Evolutionary conservation across 2,329 filamentous ascomycete species (phyloP).

Genomic region (Talaromyces piceae): DNA sequence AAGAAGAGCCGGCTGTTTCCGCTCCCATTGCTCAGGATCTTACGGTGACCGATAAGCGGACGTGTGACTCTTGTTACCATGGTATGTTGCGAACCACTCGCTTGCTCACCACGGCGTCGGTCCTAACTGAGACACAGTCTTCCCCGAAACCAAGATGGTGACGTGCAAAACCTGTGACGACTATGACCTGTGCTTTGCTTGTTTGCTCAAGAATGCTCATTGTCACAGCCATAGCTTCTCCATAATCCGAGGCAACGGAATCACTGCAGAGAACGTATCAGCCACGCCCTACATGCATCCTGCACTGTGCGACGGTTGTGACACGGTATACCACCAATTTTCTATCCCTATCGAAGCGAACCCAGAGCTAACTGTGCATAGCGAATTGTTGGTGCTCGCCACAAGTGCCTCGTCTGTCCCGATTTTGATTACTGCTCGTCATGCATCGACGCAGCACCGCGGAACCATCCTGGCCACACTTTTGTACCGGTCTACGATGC

Average conservation of each 20-base stretch:
- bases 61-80: conserved; percentile 59
- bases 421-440: conserved; percentile 92
- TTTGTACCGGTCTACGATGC: conserved; percentile 83
- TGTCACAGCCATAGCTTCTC: conserved; percentile 80
- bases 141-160: conserved; percentile 71
- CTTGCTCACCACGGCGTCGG: not conserved
- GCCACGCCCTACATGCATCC: conserved; percentile 73
- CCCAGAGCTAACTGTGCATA: conserved; percentile 20
- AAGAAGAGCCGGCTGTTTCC: conserved; percentile 13
- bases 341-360: not conserved
- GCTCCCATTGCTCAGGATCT: conserved; percentile 14
- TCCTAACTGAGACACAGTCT: conserved; percentile 44
- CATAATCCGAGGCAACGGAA: conserved; percentile 31
- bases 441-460: conserved; percentile 60
- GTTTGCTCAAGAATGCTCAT: conserved; percentile 68
- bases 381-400: conserved; percentile 77
- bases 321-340: conserved; percentile 50
- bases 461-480: conserved; percentile 73
- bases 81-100: conserved; percentile 33
- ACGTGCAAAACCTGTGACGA: conserved; percentile 81
- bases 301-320: conserved; percentile 91
- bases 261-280: conserved; percentile 45
- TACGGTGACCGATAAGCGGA: conserved; percentile 28
- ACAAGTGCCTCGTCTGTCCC: conserved; percentile 95
- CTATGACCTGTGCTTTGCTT: conserved; percentile 82